A percentile compares a stretch with the other conserved stretches of the same genome.
Conservation (phyloP, 495 filamentous ascomycete genomes). For the Hypoxylon rickii region DNA sequence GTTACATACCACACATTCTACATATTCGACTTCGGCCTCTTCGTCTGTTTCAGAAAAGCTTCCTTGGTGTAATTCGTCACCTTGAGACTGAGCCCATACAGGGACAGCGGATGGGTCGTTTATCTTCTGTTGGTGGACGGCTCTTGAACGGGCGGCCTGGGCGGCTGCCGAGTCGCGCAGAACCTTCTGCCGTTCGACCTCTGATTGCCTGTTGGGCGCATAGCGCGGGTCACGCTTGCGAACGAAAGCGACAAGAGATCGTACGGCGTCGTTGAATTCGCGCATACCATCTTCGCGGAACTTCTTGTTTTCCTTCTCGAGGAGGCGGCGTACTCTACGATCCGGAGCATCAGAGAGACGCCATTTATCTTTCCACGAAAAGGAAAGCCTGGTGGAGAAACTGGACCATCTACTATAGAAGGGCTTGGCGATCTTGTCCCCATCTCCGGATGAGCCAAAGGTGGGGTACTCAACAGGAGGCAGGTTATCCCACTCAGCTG, state of each 20-base stretch:
- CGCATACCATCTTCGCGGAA: conserved; percentile 79
- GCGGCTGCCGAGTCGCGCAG: conserved; percentile 78
- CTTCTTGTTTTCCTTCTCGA: conserved; percentile 95
- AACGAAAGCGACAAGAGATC: conserved; percentile 84
- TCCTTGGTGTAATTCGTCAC: conserved; percentile 46
- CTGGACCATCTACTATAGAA: conserved; percentile 84
- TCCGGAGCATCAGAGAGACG: conserved; percentile 85
- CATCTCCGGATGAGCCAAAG: conserved; percentile 73
- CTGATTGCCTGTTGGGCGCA: conserved; percentile 65
- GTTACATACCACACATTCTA: conserved; percentile 89
- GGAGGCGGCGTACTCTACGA: conserved; percentile 75
- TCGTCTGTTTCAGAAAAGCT: conserved; percentile 55
- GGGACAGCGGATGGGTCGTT: conserved; percentile 65
- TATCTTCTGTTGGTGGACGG: conserved; percentile 76
- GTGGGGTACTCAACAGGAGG: conserved; percentile 67
- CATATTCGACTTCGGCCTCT: conserved; percentile 63
- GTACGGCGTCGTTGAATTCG: conserved; percentile 93
- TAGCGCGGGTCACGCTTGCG: conserved; percentile 91
- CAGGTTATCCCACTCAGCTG: conserved; percentile 67
- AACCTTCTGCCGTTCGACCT: conserved; percentile 77
- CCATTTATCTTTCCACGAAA: conserved; percentile 87
- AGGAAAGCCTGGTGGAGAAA: conserved; percentile 84
- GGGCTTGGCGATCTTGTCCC: conserved; percentile 68
- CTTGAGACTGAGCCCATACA: conserved; percentile 73
- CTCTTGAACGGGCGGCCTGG: conserved; percentile 82